phyloP scores from a whole-genome alignment of 192 early-diverging fungal genomes.

The Radiomyces spectabilis region DNA sequence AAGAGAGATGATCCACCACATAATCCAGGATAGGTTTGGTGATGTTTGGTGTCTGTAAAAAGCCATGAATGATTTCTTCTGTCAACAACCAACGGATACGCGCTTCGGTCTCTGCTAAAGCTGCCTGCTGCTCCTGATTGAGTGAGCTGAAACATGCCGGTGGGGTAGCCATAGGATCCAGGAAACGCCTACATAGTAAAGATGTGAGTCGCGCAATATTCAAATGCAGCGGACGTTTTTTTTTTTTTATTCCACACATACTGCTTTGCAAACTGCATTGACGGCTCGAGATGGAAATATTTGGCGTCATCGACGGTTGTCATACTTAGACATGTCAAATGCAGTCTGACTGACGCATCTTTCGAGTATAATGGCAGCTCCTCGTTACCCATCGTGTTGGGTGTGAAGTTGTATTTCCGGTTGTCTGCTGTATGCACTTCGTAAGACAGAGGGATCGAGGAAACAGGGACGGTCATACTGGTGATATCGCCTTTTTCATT shows the following conservation, averaged over 20 bases:
- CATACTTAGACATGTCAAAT: slow-evolving; percentile 51
- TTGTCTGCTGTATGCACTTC: not conserved
- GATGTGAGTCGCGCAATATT: no score
- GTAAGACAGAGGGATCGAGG: not conserved
- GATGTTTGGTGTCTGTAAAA: slow-evolving; percentile 43
- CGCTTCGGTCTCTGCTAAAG: slow-evolving; percentile 42
- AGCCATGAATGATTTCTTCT: slow-evolving; percentile 63
- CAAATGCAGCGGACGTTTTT: no score
- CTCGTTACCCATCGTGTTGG: no score
- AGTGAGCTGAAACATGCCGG: slow-evolving; percentile 26
- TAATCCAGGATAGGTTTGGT: slow-evolving; percentile 34
- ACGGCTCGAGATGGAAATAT: no score
- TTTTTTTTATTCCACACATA: no score
- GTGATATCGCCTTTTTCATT: not conserved
- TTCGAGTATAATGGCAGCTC: not conserved
- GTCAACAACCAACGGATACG: slow-evolving; percentile 51
- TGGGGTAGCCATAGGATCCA: slow-evolving; percentile 23
- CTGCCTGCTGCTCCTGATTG: slow-evolving; percentile 35
- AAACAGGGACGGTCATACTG: not conserved
- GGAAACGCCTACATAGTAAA: slow-evolving; percentile 16
- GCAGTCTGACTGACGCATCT: slow-evolving; percentile 20
- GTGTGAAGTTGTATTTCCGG: no score
- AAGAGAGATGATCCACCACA: slow-evolving; percentile 36
- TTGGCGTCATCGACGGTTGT: slow-evolving; percentile 32
- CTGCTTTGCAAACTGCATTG: no score